Percentiles rank a stretch among this genome's conserved stretches.
phyloP scores from a whole-genome alignment of 257 asterid genomes.

The Petunia secreta region DNA sequence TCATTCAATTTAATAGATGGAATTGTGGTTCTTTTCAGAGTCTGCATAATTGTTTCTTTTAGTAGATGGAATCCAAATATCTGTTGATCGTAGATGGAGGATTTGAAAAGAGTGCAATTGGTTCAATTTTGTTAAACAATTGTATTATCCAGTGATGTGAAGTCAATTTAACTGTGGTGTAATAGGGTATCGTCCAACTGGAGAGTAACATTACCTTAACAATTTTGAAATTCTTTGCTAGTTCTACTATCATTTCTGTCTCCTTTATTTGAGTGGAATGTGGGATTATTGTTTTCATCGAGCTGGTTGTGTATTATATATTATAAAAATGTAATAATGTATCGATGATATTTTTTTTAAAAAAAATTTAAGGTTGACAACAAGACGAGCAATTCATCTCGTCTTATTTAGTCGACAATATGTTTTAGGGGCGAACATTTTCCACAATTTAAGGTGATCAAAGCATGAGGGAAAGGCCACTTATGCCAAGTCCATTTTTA shows the following conservation, averaged over 20 bases:
- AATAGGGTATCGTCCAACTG: background rate
- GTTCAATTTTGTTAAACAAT: background rate
- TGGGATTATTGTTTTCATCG: too few relatives aligned
- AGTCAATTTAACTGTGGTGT: background rate
- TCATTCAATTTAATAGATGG: background rate
- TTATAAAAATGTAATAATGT: too few relatives aligned
- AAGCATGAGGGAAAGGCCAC: too few relatives aligned
- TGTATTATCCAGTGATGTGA: background rate
- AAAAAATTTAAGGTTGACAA: too few relatives aligned
- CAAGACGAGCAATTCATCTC: too few relatives aligned
- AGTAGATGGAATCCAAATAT: background rate
- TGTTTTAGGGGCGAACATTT: too few relatives aligned
- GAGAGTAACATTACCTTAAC: background rate
- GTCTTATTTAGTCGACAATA: too few relatives aligned
- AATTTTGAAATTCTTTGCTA: background rate
- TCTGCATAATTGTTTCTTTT: constrained; percentile 13
- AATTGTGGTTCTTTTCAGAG: background rate
- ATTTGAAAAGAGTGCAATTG: background rate
- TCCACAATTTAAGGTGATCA: too few relatives aligned
- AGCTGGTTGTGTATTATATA: background rate
- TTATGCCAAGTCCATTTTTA: too few relatives aligned
- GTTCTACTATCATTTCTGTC: background rate
- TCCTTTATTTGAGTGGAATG: background rate
- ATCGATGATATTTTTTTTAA: too few relatives aligned
- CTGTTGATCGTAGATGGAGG: background rate